These are phyloP conservation scores for Penicillium psychrosexuale DNA, from an alignment of 2,329 filamentous ascomycete species.

Conservation along the genomic window DNA sequence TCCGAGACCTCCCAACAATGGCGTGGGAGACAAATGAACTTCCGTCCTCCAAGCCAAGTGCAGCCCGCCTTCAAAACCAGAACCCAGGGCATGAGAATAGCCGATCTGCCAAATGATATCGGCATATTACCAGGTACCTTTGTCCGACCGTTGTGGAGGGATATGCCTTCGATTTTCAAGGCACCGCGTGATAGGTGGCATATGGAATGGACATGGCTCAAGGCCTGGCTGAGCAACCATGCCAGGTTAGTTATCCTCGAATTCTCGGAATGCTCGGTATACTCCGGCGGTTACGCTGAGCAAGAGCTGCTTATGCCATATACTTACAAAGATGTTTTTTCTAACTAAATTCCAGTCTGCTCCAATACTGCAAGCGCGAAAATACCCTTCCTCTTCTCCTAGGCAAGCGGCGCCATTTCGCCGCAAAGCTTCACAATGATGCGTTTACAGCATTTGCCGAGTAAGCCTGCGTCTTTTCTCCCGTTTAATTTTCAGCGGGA, in stretches of 20 bases:
- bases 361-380: constrained; percentile 34
- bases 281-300: not conserved
- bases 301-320: not conserved
- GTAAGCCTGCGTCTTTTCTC: constrained; percentile 28
- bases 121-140: constrained; percentile 47
- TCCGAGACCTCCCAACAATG: constrained; percentile 31
- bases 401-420: constrained; percentile 36
- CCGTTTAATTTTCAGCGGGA: not conserved
- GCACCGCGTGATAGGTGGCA: constrained; percentile 35
- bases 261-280: not conserved
- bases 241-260: constrained; percentile 28
- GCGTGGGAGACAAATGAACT: constrained; percentile 20
- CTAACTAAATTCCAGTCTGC: constrained; percentile 1
- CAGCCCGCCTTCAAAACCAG: constrained; percentile 41
- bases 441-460: constrained; percentile 50
- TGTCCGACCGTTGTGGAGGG: constrained; percentile 38
- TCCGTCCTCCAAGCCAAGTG: constrained; percentile 11
- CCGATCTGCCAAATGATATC: constrained; percentile 43
- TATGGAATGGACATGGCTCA: constrained; percentile 43
- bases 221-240: constrained; percentile 34
- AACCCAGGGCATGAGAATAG: constrained; percentile 30
- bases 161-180: constrained; percentile 42
- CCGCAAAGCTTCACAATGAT: constrained; percentile 41
- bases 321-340: not conserved
- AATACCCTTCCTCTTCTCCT: constrained; percentile 37